Conservation (phyloP, 2,329 filamentous ascomycete species). For the Alternaria infectoria region DNA sequence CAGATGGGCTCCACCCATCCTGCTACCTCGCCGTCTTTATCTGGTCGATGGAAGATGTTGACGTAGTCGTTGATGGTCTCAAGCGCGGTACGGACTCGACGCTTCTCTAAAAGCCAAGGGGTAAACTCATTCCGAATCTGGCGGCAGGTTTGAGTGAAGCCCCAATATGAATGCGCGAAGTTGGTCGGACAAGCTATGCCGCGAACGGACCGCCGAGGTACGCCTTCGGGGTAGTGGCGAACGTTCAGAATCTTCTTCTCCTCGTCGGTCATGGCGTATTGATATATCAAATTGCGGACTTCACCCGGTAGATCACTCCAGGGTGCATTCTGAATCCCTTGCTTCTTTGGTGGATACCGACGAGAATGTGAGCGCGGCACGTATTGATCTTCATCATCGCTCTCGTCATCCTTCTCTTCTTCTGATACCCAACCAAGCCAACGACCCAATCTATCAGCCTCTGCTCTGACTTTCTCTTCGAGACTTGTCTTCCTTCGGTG, state of each 20-base stretch:
- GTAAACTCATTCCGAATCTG: slow-evolving; percentile 4
- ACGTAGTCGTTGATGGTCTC: slow-evolving; percentile 9
- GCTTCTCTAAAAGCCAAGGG: slow-evolving; percentile 6
- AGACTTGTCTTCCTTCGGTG: not conserved
- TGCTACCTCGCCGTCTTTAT: not conserved
- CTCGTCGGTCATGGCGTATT: slow-evolving; percentile 5
- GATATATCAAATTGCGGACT: slow-evolving; percentile 12
- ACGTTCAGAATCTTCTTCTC: slow-evolving; percentile 5
- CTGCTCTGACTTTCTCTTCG: not conserved
- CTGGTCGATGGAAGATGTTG: slow-evolving; percentile 6
- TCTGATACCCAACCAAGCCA: not conserved
- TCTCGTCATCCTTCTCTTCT: not conserved
- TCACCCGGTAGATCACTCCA: slow-evolving; percentile 5
- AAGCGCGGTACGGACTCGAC: slow-evolving; percentile 7
- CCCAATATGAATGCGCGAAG: slow-evolving; percentile 12
- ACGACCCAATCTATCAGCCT: not conserved
- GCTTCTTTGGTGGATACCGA: not conserved
- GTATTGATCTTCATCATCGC: not conserved
- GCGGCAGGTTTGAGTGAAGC: slow-evolving; percentile 6
- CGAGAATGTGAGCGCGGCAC: not conserved
- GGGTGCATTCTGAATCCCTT: slow-evolving; percentile 1
- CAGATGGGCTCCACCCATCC: slow-evolving; percentile 8
- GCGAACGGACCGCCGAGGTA: slow-evolving; percentile 8
- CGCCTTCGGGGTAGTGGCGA: slow-evolving; percentile 7
- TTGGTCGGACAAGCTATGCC: not conserved